Base-by-base conservation (phyloP, 441 rosid genomes). In the Jatropha multifida region DNA sequence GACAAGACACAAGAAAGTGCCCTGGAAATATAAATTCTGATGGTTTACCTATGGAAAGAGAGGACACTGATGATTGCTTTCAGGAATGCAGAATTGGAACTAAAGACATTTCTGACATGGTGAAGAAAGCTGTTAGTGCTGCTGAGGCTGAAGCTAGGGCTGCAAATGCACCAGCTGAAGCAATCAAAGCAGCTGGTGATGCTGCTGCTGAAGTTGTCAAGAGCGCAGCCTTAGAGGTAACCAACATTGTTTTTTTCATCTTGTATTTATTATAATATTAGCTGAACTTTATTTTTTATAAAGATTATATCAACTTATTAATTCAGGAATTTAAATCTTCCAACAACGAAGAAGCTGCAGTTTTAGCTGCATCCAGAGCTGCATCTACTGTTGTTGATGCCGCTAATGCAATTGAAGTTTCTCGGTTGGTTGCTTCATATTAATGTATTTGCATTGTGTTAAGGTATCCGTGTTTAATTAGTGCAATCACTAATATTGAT, bases 121-220 rank as follows among this genome's bases (percentile, higher is more conserved):
- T 94, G 32, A 94, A 83, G 87, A 84, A 86, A 73, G 99, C 99
- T 18, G 91, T 96, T 66, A 83, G 87, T 77, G 92, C 99, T 83
- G 99, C 99, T 74, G 99, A 94, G 81, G 89, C 93, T 32, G 99
- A 96, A 91, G 99, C 99, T 65, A 86, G 90, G 83, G 89, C 91
- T 74, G 98, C 92, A 74, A 86, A 88, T 83, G 98, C 95, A 66
- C 93, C 96, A 65, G 77, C 67, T 54, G 99, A 91, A 80, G 99
- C 99, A 71, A 81, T 91, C 79, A 92, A 85, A 85, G 99, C 99
- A 75, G 99, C 94, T 42, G 91, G 98, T 15, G 97, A 95, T 70
- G 91, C 94, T 69, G 98, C 99, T 69, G 97, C 99, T 80, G 98
- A 96, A 84, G 93, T 91, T 81, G 98, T 96, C 71, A 94, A 88